A percentile compares a stretch with the other conserved stretches of the same genome.
Conservation (phyloP, 352 stramenopile genomes). For the Globisporangium paddicum region DNA sequence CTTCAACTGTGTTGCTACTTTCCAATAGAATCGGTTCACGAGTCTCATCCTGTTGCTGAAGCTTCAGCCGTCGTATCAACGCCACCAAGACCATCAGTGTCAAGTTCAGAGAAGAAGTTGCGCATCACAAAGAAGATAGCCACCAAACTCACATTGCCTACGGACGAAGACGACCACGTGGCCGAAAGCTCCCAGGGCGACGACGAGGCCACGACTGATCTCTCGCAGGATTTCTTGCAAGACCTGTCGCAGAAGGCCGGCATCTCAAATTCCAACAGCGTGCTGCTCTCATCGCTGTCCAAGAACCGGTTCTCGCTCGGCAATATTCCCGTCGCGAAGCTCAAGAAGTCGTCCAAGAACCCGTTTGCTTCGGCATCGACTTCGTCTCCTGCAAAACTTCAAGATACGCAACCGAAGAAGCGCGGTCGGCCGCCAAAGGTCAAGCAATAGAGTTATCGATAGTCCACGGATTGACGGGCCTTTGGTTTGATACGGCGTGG, state of each 20-base stretch:
- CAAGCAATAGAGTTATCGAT: conserved; percentile 15
- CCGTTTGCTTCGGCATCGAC: conserved; percentile 32
- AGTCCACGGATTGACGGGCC: neutral
- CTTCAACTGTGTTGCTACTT: neutral
- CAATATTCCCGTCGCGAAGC: conserved; percentile 67
- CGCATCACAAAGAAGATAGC: conserved; percentile 3
- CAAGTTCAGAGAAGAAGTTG: conserved; percentile 1
- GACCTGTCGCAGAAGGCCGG: conserved; percentile 45
- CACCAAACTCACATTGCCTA: conserved; percentile 5
- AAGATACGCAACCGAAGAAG: conserved; percentile 11
- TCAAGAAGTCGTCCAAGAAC: conserved; percentile 82
- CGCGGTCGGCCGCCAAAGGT: conserved; percentile 29
- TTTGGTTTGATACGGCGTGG: neutral
- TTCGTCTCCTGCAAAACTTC: conserved; percentile 11
- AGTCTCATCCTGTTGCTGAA: neutral
- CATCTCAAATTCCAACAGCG: conserved; percentile 59
- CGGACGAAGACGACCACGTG: conserved; percentile 14
- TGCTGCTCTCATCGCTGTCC: conserved; percentile 51
- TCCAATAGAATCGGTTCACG: conserved; percentile 9
- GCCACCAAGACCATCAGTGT: neutral
- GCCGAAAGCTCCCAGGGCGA: conserved; percentile 40
- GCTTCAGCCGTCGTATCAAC: neutral
- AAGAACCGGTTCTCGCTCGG: conserved; percentile 76
- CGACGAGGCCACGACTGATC: conserved; percentile 20
- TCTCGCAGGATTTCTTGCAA: conserved; percentile 43